phyloP scores from a whole-genome alignment of 306 rosid genomes.

The Castanospermum australe region DNA sequence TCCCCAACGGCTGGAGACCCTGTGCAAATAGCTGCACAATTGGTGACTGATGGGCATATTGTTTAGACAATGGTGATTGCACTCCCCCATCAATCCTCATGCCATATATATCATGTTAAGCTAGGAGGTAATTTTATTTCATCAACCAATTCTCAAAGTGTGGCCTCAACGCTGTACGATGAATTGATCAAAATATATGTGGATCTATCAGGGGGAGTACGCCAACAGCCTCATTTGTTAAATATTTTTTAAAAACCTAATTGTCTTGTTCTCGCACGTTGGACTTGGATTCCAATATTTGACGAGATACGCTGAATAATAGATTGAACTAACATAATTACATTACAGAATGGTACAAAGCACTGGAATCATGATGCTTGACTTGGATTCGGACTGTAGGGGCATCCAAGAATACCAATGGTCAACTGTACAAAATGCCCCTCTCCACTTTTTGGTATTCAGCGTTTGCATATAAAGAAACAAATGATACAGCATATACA shows the following conservation, averaged over 20 bases:
- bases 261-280: not conserved
- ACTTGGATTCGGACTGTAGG: not conserved
- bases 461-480: not conserved
- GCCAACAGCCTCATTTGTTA: not conserved
- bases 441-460: not conserved
- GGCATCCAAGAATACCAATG: not conserved
- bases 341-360: conserved; percentile 13
- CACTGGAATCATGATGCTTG: not conserved
- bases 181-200: not conserved
- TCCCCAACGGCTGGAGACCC: not conserved
- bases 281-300: not conserved
- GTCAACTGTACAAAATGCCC: conserved; percentile 22
- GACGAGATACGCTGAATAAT: not conserved
- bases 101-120: no score
- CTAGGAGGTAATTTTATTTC: not conserved
- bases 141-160: not conserved
- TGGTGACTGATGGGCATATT: not conserved
- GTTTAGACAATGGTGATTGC: not conserved
- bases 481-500: conserved; percentile 21
- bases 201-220: not conserved
- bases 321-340: not conserved
- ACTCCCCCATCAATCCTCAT: not conserved
- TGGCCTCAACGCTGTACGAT: not conserved
- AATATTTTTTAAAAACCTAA: not conserved
- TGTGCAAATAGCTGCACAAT: not conserved